These are phyloP conservation scores for Tulasnella sp. DNA, from an alignment of 768 basidiomycete species.

Conservation along the genomic window DNA sequence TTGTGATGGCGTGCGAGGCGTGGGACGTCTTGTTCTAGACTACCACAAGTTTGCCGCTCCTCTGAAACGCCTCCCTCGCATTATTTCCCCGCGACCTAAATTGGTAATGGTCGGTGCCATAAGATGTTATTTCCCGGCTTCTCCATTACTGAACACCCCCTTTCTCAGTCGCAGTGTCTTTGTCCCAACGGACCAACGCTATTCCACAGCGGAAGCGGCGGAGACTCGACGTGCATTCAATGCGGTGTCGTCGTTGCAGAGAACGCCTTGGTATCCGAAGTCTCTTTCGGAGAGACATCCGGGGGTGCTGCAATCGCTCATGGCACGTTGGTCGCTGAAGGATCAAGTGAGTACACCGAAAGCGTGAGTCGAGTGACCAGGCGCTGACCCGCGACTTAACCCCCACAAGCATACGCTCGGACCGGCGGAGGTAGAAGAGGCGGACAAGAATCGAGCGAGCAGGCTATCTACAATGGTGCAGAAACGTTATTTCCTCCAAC, in stretches of 20 bases:
- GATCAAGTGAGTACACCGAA: constrained; percentile 69
- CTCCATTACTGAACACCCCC: not conserved
- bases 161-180: constrained; percentile 14
- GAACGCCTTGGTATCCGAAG: constrained; percentile 88
- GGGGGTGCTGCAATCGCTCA: constrained; percentile 93
- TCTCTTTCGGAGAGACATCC: constrained; percentile 91
- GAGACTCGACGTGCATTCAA: constrained; percentile 77
- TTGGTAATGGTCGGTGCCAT: not conserved
- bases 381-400: not conserved
- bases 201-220: constrained; percentile 65
- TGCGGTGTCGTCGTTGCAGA: constrained; percentile 92
- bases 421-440: constrained; percentile 80
- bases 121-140: no score
- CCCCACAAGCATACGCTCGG: constrained; percentile 63
- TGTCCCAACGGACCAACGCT: constrained; percentile 27
- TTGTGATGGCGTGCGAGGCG: not conserved
- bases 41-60: not conserved
- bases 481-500: constrained; percentile 24
- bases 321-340: constrained; percentile 86
- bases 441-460: constrained; percentile 78
- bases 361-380: not conserved
- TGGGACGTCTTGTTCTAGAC: not conserved
- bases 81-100: not conserved
- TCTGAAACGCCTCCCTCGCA: not conserved
- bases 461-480: constrained; percentile 85